Evolutionary conservation across 208 protist genomes (phyloP), one percentile per base, ranked within the genome.

Genomic region (Leishmania turanica): DNA sequence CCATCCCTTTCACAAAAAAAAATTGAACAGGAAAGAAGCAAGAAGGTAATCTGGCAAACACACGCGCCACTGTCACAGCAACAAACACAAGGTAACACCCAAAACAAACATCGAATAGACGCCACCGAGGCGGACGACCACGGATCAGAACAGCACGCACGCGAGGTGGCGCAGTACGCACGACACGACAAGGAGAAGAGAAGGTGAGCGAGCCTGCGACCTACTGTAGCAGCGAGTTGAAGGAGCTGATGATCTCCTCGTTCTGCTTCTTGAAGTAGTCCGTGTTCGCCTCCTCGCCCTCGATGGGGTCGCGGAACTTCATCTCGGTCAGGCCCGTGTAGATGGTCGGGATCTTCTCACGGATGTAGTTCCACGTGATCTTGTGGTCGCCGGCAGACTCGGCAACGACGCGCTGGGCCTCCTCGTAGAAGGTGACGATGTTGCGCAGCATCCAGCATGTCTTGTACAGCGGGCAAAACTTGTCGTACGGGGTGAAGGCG

Each of bases 401-500:
- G 42, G 89, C 88, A 34, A 98, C 92, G 47, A 96, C 94, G 71
- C 95, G 98, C 91, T 98, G 92, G 27, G 98, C 92, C 78, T 98
- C 91, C 80, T 99, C 94, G 92, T 99, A 99, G 90, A 99, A 99
- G 76, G 92, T 94, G 82, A 99, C 95, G 77, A 99, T 99, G 93
- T 99, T 99, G 80, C 96, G 91, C 78, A 99, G 92, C 97, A 99
- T 99, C 93, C 98, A 99, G 78, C 98, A 96, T 5, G 99, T 99
- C 94, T 99, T 99, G 92, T 99, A 99, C 49, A 99, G 97, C 49
- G 99, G 99, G 91, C 98, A 99, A 90, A 95, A 99, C 86, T 97
- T 98, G 89, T 99, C 99, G 87, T 99, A 99, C 71, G 91, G 75
- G 34, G 99, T 99, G 95, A 99, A 99, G 79, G 98, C 97, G 91